Percentiles rank a stretch among this genome's conserved stretches.
These are phyloP conservation scores for Penicillium sp. DNA, from an alignment of 2,329 filamentous ascomycete genomes.

Conservation along the genomic window DNA sequence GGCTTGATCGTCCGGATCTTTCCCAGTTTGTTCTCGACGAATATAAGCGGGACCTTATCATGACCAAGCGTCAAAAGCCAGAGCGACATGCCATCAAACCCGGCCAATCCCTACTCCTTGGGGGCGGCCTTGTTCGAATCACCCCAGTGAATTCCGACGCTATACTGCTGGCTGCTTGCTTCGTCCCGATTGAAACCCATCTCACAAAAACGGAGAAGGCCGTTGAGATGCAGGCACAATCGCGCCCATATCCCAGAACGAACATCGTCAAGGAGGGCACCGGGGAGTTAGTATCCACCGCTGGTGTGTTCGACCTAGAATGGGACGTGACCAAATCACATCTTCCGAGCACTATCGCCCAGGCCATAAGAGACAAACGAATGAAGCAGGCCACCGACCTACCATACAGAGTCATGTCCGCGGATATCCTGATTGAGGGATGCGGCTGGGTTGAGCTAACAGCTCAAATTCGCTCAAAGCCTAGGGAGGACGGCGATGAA, in stretches of 20 bases:
- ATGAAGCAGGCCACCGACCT: slow-evolving; percentile 51
- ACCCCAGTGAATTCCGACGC: slow-evolving; percentile 71
- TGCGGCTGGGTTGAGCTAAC: slow-evolving; percentile 91
- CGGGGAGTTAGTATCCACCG: slow-evolving; percentile 65
- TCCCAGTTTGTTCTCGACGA: slow-evolving; percentile 72
- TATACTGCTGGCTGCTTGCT: slow-evolving; percentile 80
- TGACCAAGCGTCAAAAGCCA: slow-evolving; percentile 76
- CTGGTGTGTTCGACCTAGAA: slow-evolving; percentile 74
- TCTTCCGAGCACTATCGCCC: slow-evolving; percentile 72
- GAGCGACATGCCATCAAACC: slow-evolving; percentile 74
- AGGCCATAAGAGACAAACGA: slow-evolving; percentile 69
- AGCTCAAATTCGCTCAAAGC: slow-evolving; percentile 73
- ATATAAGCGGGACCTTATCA: slow-evolving; percentile 71
- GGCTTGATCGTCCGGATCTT: slow-evolving; percentile 75
- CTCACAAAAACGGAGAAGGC: slow-evolving; percentile 82
- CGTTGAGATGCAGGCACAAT: slow-evolving; percentile 70
- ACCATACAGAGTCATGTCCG: slow-evolving; percentile 78
- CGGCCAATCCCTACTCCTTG: slow-evolving; percentile 80
- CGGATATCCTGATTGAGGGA: slow-evolving; percentile 88
- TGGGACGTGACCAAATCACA: slow-evolving; percentile 84
- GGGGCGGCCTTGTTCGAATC: slow-evolving; percentile 84
- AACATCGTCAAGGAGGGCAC: slow-evolving; percentile 67
- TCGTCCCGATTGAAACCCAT: slow-evolving; percentile 78
- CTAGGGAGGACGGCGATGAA: slow-evolving; percentile 29
- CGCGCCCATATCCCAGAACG: slow-evolving; percentile 62